Evolutionary conservation across 2,329 filamentous ascomycete species (phyloP).

Genomic region (Cytospora paraplurivora): DNA sequence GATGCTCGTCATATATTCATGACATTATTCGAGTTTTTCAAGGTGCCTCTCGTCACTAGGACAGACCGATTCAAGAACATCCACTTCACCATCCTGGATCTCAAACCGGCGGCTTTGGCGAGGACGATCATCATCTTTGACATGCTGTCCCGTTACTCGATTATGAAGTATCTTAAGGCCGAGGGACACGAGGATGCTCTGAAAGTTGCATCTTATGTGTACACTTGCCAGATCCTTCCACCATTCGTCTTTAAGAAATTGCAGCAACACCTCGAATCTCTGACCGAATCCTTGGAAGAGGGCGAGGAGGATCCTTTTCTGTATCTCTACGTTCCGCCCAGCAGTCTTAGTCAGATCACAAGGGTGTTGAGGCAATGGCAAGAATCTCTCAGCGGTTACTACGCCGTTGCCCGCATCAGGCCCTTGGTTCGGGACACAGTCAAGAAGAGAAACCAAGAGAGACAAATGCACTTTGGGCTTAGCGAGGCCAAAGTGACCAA

Average conservation of each 20-base stretch:
- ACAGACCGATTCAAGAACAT: neutral
- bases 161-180: neutral
- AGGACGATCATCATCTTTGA: neutral
- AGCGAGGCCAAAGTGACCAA: too few species aligned
- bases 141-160: neutral
- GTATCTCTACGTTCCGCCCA: slow-evolving; percentile 19
- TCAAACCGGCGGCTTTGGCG: slow-evolving; percentile 1
- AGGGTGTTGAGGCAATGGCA: slow-evolving; percentile 22
- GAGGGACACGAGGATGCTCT: slow-evolving; percentile 19
- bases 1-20: neutral
- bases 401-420: too few species aligned
- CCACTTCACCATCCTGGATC: neutral
- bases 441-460: too few species aligned
- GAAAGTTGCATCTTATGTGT: slow-evolving; percentile 32
- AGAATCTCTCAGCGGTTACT: too few species aligned
- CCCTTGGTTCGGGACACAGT: too few species aligned
- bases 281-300: slow-evolving; percentile 29
- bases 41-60: neutral
- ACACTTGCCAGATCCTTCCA: slow-evolving; percentile 29
- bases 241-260: slow-evolving; percentile 30
- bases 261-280: slow-evolving; percentile 27
- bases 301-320: slow-evolving; percentile 11
- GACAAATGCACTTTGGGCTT: too few species aligned
- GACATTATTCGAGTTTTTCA: neutral
- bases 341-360: slow-evolving; percentile 25